These are phyloP conservation scores for Colletotrichum sp. DNA, from an alignment of 2,329 filamentous ascomycete genomes.

Conservation along the genomic window DNA sequence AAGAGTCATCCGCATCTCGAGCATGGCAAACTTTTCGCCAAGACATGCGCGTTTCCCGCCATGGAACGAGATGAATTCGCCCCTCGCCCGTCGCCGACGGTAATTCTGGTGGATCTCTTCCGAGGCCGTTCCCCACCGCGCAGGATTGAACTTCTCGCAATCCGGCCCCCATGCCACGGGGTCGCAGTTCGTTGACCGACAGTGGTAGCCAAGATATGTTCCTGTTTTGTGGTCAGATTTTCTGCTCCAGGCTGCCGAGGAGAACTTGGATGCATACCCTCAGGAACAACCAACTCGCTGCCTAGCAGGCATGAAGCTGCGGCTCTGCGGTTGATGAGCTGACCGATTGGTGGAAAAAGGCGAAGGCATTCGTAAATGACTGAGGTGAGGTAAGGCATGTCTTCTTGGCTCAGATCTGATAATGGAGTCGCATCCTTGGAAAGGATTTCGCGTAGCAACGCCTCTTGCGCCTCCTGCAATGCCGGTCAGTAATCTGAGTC, in stretches of 20 bases:
- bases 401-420: constrained; percentile 27
- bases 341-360: constrained; percentile 52
- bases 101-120: constrained; percentile 39
- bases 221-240: constrained; percentile 21
- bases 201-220: constrained; percentile 45
- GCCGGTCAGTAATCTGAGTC: constrained; percentile 2
- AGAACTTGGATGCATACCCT: background rate
- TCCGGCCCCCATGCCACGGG: constrained; percentile 31
- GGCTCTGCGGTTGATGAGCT: constrained; percentile 51
- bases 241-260: background rate
- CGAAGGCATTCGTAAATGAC: constrained; percentile 51
- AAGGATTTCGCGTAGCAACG: constrained; percentile 35
- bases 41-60: constrained; percentile 44
- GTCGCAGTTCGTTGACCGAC: constrained; percentile 43
- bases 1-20: constrained; percentile 38
- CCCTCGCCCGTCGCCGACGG: constrained; percentile 37
- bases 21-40: constrained; percentile 44
- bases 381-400: constrained; percentile 46
- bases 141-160: constrained; percentile 42
- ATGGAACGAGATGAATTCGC: constrained; percentile 47
- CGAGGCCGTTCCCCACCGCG: constrained; percentile 40
- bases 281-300: constrained; percentile 35
- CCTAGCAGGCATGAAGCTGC: constrained; percentile 27
- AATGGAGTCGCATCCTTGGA: background rate
- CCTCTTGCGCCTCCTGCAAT: constrained; percentile 31